A percentile compares a stretch with the other conserved stretches of the same genome.
phyloP scores from a whole-genome alignment of 2,329 filamentous ascomycete genomes.

The Claviceps citrina region DNA sequence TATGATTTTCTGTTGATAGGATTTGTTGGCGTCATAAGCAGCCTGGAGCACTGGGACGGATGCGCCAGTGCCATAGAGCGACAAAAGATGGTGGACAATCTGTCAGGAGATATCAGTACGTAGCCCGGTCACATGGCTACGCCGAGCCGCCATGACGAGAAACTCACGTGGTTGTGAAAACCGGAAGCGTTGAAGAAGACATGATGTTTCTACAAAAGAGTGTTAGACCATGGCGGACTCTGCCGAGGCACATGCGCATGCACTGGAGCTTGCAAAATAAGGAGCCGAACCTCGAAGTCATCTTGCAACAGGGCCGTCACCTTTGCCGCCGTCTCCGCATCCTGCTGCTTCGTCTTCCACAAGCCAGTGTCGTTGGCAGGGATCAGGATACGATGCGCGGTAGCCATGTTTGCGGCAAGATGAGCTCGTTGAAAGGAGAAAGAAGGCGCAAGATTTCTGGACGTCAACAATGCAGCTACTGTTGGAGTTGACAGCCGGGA shows the following conservation, averaged over 20 bases:
- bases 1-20: constrained; percentile 47
- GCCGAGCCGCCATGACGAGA: too few relatives aligned
- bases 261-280: too few relatives aligned
- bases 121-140: not conserved
- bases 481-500: not conserved
- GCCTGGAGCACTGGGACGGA: constrained; percentile 40
- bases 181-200: constrained; percentile 63
- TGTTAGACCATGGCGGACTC: not conserved
- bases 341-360: constrained; percentile 29
- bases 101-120: constrained; percentile 10
- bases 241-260: not conserved
- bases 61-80: constrained; percentile 62
- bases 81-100: constrained; percentile 61
- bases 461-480: not conserved
- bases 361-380: constrained; percentile 34
- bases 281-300: constrained; percentile 44
- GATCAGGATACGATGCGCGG: constrained; percentile 33
- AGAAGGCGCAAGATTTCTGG: not conserved
- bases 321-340: constrained; percentile 43
- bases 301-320: constrained; percentile 56
- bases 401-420: constrained; percentile 24
- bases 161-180: constrained; percentile 63
- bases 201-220: constrained; percentile 38
- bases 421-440: not conserved
- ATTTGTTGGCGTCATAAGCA: constrained; percentile 48